A percentile compares a stretch with the other conserved stretches of the same genome.
These are phyloP conservation scores for Coemansia sp. DNA, from an alignment of 192 early-diverging fungal genomes.

Conservation along the genomic window DNA sequence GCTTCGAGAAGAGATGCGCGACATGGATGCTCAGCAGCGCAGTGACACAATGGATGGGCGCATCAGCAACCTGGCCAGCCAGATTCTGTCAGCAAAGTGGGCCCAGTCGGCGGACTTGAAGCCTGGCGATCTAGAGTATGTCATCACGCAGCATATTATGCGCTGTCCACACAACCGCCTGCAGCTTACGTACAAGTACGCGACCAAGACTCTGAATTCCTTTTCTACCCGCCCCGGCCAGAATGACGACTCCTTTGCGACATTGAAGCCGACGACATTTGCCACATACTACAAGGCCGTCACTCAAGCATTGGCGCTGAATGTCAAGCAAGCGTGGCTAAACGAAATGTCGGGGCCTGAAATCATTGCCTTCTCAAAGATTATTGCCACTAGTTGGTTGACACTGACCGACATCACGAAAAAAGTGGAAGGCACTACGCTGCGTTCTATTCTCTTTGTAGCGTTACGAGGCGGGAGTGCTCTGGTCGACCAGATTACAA, in stretches of 20 bases:
- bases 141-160: conserved; percentile 34
- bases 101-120: conserved; percentile 10
- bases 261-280: conserved; percentile 30
- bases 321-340: conserved; percentile 18
- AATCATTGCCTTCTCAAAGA: conserved; percentile 21
- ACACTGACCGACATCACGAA: conserved; percentile 39
- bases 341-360: conserved; percentile 21
- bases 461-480: conserved; percentile 35
- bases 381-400: conserved; percentile 36
- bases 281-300: conserved; percentile 40
- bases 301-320: conserved; percentile 20
- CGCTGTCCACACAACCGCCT: conserved; percentile 41
- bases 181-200: conserved; percentile 30
- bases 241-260: conserved; percentile 1
- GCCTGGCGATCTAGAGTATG: conserved; percentile 34
- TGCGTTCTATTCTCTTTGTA: conserved; percentile 23
- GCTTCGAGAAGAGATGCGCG: not conserved
- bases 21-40: conserved; percentile 25
- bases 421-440: conserved; percentile 6
- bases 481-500: conserved; percentile 41
- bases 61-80: conserved; percentile 33
- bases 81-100: conserved; percentile 34
- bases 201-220: conserved; percentile 18
- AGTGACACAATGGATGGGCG: conserved; percentile 42
- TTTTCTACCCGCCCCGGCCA: conserved; percentile 1